Conservation (phyloP, 129 eudicot species). For the Deinandra increscens region DNA sequence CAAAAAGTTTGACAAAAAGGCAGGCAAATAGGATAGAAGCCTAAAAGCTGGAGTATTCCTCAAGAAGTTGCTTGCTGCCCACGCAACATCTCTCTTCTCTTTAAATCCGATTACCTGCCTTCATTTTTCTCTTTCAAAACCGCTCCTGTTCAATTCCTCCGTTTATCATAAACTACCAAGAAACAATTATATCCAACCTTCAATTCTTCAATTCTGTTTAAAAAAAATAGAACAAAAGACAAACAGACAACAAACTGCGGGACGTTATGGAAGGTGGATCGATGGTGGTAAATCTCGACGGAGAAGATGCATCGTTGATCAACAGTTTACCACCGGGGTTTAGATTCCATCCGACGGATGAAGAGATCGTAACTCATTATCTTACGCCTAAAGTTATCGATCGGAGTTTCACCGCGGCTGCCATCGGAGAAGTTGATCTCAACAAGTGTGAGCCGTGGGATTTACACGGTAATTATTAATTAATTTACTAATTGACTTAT, state of each 20-base stretch:
- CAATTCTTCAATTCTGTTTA: too few relatives aligned
- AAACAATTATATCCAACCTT: too few relatives aligned
- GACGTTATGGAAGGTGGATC: slow-evolving; percentile 31
- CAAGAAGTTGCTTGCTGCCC: slow-evolving; percentile 29
- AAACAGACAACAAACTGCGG: too few relatives aligned
- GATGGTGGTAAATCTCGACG: slow-evolving; percentile 32
- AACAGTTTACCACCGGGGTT: slow-evolving; percentile 69
- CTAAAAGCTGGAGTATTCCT: slow-evolving; percentile 30
- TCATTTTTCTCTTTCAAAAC: slow-evolving; percentile 38
- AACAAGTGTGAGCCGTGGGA: slow-evolving; percentile 88
- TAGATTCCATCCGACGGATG: slow-evolving; percentile 82
- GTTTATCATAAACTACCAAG: too few relatives aligned
- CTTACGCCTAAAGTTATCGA: slow-evolving; percentile 50
- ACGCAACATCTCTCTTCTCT: slow-evolving; percentile 29
- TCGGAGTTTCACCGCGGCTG: slow-evolving; percentile 41
- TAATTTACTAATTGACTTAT: too few relatives aligned
- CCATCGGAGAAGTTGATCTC: slow-evolving; percentile 71
- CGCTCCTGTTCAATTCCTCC: too few relatives aligned
- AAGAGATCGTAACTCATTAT: slow-evolving; percentile 67
- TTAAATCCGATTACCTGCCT: slow-evolving; percentile 27
- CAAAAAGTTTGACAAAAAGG: slow-evolving; percentile 39
- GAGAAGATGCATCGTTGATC: slow-evolving; percentile 31
- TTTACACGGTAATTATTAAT: too few relatives aligned
- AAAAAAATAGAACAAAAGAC: too few relatives aligned
- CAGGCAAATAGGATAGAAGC: slow-evolving; percentile 20